Evolutionary conservation across 2,329 filamentous ascomycete species (phyloP), one percentile per base, ranked within the genome.

Genomic region (Pseudogymnoascus sp.): DNA sequence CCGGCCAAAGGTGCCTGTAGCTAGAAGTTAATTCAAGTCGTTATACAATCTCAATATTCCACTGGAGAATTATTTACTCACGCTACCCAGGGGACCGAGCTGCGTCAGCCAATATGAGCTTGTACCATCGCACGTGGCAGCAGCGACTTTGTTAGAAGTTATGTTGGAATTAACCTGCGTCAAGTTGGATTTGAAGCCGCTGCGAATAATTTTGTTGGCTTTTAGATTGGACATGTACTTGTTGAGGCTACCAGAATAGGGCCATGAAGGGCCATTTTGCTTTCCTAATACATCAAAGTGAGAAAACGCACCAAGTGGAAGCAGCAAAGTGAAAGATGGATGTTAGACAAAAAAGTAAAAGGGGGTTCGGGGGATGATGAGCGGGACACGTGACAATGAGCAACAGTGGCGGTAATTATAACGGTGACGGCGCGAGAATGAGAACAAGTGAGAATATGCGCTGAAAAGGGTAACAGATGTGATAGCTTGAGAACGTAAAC

Each of bases 181-280:
- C 38, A 7, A 62, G 21, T 27, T 27, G 41, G 17, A 25, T 51
- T 51, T 21, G 21, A 21, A 61, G 15, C 64, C 63, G 36, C 66
- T 64, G 5, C 66, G 65, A 6, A 66, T 36, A 15, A 67, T 42
- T 9, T 48, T 35, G 10, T 63, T 63, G 13, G 31, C 27, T 3
- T 39, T 55, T 4, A 66, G 66, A 33, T 42, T 42, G 39, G 39
- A 9, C 39, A 42, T 42, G 39, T 42, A 42, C 15, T 42, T 42
- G 15, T 42, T 36, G 7, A 63, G 35, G 25, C 62, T 67, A 17
- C 66, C 63, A 2, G 66, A 66, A 17, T 68, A 67, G 35, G 42
- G 21, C 66, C 66, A 67, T 0, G 66, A 48, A 0, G 66, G 58
- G 2, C 65, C 66, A 64, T 66, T 63, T 27, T 65, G 61, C 64